Evolutionary conservation across 768 basidiomycete genomes (phyloP), one percentile per base, ranked within the genome.

Genomic region (Boletus pseudo-olivaceus): DNA sequence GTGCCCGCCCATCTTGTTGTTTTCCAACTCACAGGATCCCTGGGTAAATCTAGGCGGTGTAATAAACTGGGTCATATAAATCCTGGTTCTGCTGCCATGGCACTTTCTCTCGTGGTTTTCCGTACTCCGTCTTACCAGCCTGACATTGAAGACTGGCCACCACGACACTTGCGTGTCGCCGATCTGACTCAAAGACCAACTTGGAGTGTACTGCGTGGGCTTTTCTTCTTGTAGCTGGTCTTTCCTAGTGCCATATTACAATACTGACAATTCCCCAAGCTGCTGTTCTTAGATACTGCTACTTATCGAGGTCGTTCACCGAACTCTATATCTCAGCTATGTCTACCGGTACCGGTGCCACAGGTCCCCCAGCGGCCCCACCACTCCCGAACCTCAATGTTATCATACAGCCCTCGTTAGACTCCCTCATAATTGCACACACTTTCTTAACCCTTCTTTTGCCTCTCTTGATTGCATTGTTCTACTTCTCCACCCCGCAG

Each of bases 381-480:
- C 0, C 53, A 5, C 33, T 8, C 4, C 19, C 35, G n/a, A 17
- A 26, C 19, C 9, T 7, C 20, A 49, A 51, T 30, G 49, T 43
- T 14, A 41, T 62, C 45, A 58, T 68, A 38, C 57, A 59, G 9
- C 62, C 64, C 29, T 58, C 63, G 7, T 20, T 70, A 7, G 58
- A 59, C 23, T 54, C 63, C 27, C 38, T 72, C 32, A 60, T 73
- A 55, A 63, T 73, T 29, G 61, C 60, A 1, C 67, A 71, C 35
- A 64, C 68, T 0, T 69, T 73, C 49, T 49, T 67, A 32, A 60
- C 66, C 4, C 60, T 72, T 12, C 67, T 70, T 5, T 20, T 70
- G 1, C 64, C 69, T 33, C 70, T 70, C 54, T 43, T 70, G 9
- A 55, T 66, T 9, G 69, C 70, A 12, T 30, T 70, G 35, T 66